Percentiles rank a stretch among this genome's conserved stretches.
phyloP scores from a whole-genome alignment of 371 early-diverging fungal species.

The Fennellomyces sp. region DNA sequence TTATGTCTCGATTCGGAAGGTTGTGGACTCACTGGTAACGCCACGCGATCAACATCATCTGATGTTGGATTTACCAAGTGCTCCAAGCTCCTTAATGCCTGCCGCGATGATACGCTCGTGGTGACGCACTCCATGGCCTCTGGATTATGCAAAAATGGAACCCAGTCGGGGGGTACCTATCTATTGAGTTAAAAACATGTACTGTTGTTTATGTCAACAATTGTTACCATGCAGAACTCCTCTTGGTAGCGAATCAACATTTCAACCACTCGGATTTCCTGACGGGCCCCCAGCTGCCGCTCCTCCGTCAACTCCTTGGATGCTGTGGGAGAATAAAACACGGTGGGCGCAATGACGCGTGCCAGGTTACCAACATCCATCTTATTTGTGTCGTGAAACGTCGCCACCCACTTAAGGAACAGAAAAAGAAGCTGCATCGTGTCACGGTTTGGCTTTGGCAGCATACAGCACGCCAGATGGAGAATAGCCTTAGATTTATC shows the following conservation, averaged over 20 bases:
- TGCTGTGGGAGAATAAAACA: conserved; percentile 57
- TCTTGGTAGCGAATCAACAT: conserved; percentile 74
- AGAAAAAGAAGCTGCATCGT: conserved; percentile 84
- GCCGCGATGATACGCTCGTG: not conserved
- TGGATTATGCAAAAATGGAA: conserved; percentile 5
- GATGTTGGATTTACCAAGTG: not conserved
- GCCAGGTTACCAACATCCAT: conserved; percentile 93
- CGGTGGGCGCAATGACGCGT: conserved; percentile 91
- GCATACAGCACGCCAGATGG: conserved; percentile 79
- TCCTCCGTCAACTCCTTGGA: conserved; percentile 41
- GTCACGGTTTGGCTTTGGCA: conserved; percentile 92
- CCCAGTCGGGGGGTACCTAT: conserved; percentile 9
- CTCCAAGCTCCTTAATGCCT: conserved; percentile 1
- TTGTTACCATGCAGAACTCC: conserved; percentile 65
- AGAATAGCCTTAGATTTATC: conserved; percentile 57
- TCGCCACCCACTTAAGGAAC: conserved; percentile 83
- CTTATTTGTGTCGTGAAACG: conserved; percentile 71
- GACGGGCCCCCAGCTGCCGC: conserved; percentile 51
- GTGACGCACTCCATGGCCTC: not conserved
- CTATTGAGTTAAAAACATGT: not conserved
- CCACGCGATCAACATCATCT: not conserved
- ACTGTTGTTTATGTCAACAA: not conserved
- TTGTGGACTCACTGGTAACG: not conserved
- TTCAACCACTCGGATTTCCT: conserved; percentile 77
- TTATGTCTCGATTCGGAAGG: not conserved